phyloP scores from a whole-genome alignment of 2,329 filamentous ascomycete genomes.

The Nothophaeocryptopus gaeumannii region DNA sequence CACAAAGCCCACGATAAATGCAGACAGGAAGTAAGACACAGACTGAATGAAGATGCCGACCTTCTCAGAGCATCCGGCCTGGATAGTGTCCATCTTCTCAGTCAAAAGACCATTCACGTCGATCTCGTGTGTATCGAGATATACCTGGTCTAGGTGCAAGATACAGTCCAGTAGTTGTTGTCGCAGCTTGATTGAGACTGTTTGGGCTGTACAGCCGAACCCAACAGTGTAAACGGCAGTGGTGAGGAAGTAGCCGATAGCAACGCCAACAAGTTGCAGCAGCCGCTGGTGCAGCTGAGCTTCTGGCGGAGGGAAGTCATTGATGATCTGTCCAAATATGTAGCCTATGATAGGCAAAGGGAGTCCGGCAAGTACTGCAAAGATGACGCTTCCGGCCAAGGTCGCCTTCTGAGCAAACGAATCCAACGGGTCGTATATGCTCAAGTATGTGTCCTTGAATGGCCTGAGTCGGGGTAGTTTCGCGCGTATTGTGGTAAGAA shows the following conservation, averaged over 20 bases:
- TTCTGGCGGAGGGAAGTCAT: constrained; percentile 49
- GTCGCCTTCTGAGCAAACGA: constrained; percentile 39
- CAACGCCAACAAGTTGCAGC: constrained; percentile 44
- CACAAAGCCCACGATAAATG: constrained; percentile 47
- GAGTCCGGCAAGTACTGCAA: constrained; percentile 40
- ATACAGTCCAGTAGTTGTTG: constrained; percentile 48
- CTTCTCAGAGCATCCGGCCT: constrained; percentile 48
- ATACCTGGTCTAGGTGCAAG: constrained; percentile 52
- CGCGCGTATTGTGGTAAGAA: constrained; percentile 18
- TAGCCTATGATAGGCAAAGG: constrained; percentile 44
- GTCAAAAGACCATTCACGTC: constrained; percentile 49
- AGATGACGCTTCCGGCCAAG: constrained; percentile 35
- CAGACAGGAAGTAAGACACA: constrained; percentile 46
- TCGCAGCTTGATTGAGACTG: constrained; percentile 48
- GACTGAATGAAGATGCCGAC: constrained; percentile 47
- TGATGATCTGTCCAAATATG: constrained; percentile 51
- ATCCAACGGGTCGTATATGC: constrained; percentile 47
- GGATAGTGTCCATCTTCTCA: constrained; percentile 47
- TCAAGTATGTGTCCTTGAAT: constrained; percentile 50
- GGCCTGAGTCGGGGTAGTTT: constrained; percentile 44
- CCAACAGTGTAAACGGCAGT: constrained; percentile 51
- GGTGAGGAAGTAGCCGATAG: constrained; percentile 49
- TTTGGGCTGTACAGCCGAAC: constrained; percentile 52
- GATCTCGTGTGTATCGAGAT: constrained; percentile 51
- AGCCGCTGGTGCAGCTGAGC: constrained; percentile 43